Conservation (phyloP, 1,284 basidiomycete genomes). For the Vanrija sp. region DNA sequence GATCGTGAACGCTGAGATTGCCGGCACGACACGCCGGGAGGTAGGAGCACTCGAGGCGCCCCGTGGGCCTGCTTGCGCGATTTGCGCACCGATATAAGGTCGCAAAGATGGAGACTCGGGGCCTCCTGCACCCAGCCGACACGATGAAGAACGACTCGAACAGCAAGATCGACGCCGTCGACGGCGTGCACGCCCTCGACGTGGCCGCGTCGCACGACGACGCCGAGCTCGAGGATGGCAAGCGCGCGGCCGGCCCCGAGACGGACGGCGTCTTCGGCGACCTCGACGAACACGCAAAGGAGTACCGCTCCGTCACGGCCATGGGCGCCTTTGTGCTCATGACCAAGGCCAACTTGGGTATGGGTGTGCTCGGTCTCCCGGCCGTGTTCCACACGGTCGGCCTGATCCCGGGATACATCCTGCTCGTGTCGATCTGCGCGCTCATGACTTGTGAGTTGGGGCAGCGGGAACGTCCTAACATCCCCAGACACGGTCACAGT, state of each 20-base stretch:
- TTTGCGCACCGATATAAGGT: too few relatives aligned
- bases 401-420: conserved; percentile 32
- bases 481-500: conserved; percentile 12
- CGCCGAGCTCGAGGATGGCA: not conserved
- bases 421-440: conserved; percentile 29
- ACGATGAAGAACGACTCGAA: too few relatives aligned
- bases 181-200: not conserved
- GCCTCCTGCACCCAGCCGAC: too few relatives aligned
- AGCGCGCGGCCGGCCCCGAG: not conserved
- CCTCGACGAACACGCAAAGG: conserved; percentile 19
- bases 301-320: conserved; percentile 26
- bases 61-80: too few relatives aligned
- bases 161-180: too few relatives aligned
- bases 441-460: not conserved
- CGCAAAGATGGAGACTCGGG: too few relatives aligned
- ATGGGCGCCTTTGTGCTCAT: conserved; percentile 21
- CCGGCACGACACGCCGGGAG: too few relatives aligned
- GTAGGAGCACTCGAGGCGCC: too few relatives aligned
- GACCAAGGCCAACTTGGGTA: conserved; percentile 33
- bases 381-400: conserved; percentile 30
- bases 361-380: conserved; percentile 36
- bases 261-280: conserved; percentile 29
- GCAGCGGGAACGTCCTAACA: not conserved
- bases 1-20: too few relatives aligned
- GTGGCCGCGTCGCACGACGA: not conserved